Percentiles rank a stretch among this genome's conserved stretches.
These are phyloP conservation scores for Synchytrium microbalum DNA, from an alignment of 371 early-diverging fungal genomes.

Conservation along the genomic window DNA sequence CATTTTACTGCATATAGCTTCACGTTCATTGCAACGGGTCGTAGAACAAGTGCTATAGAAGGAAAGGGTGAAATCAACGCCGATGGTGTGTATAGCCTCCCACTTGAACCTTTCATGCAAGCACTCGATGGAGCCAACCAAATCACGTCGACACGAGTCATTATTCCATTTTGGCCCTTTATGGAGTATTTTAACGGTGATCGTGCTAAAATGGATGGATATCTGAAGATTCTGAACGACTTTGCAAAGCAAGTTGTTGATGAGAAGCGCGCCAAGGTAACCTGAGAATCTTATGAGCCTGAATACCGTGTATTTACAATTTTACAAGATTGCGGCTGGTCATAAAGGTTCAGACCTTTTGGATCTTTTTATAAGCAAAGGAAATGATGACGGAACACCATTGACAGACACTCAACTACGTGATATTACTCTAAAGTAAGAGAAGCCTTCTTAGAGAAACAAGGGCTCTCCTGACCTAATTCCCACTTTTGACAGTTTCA, in stretches of 20 bases:
- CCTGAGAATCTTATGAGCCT: background rate
- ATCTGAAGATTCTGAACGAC: too few relatives aligned
- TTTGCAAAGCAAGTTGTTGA: too few relatives aligned
- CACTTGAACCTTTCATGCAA: too few relatives aligned
- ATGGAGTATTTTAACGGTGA: too few relatives aligned
- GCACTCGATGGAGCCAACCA: too few relatives aligned
- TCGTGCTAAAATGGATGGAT: too few relatives aligned
- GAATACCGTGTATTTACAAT: background rate
- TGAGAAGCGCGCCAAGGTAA: too few relatives aligned
- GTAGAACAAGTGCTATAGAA: background rate
- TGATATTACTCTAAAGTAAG: background rate
- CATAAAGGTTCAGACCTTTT: background rate
- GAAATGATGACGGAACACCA: background rate
- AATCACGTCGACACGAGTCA: too few relatives aligned
- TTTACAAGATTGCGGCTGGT: background rate
- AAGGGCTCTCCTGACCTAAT: too few relatives aligned
- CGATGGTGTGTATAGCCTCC: background rate
- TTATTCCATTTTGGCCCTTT: too few relatives aligned
- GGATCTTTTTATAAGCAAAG: background rate
- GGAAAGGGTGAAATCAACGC: background rate
- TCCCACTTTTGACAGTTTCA: background rate
- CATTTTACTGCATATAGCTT: too few relatives aligned
- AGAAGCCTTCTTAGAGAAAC: too few relatives aligned
- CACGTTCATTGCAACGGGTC: background rate
- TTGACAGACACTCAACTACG: background rate